Evolutionary conservation across 1,284 basidiomycete genomes (phyloP), one percentile per base, ranked within the genome.

Genomic region (Ceratobasidium sp.): DNA sequence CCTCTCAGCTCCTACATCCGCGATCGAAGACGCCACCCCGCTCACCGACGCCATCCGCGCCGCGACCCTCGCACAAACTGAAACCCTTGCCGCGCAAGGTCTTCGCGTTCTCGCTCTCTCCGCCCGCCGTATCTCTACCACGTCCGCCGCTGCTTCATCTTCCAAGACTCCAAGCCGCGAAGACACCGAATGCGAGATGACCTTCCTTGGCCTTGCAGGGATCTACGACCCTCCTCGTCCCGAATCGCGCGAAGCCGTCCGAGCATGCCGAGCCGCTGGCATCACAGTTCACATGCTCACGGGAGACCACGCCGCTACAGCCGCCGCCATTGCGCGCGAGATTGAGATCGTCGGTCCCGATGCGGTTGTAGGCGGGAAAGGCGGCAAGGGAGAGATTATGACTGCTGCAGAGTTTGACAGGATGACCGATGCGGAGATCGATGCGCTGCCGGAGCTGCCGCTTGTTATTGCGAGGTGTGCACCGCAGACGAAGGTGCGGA

Each of bases 211-310:
- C 11, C 84, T 92, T 1, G 88, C 86, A 11, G 91, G 91, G 71
- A 89, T 92, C 75, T 90, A 86, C 78, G 91, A 93, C 79, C 91
- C 91, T 19, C 91, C 91, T 24, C 86, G 91, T 48, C 88, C 88
- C 17, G 90, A 92, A 84, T 97, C 97, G 27, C 88, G 88, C 56
- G 86, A 84, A 51, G 97, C 97, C 15, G 91, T 99, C 51, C 93
- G 91, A 53, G 94, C 94, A 81, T 99, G 97, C 85, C 90, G 87
- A 78, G 91, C 92, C 33, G 97, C 97, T 4, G 97, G 97, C 31
- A 98, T 99, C 79, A 89, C 96, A 57, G 96, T 98, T 53, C 15
- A 51, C 50, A 51, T 51, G 50, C 15, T 51, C 50, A 51, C 50
- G 50, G 84, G 84, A 76, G 84, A 85, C 75, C 83, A 85, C 78